Conservation (phyloP, 2,329 filamentous ascomycete genomes). For the Nemania diffusa region DNA sequence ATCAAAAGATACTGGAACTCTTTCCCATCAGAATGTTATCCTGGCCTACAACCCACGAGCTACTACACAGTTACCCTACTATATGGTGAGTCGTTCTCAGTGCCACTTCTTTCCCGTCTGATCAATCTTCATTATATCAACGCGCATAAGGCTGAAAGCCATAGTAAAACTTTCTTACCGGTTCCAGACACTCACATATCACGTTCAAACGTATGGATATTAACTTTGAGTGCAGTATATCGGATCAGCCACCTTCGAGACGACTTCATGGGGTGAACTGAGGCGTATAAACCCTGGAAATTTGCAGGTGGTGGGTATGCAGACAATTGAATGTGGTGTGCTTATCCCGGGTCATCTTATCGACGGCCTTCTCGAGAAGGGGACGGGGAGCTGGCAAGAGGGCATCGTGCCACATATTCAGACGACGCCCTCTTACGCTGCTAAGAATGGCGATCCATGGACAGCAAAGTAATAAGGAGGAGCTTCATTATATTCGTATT, state of each 20-base stretch:
- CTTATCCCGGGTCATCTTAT: slow-evolving; percentile 40
- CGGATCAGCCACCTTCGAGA: slow-evolving; percentile 44
- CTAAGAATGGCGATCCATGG: slow-evolving; percentile 38
- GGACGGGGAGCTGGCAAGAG: slow-evolving; percentile 39
- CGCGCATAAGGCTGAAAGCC: too few species aligned
- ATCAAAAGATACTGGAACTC: slow-evolving; percentile 42
- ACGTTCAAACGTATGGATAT: too few species aligned
- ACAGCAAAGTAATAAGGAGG: neutral
- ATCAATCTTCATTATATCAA: too few species aligned
- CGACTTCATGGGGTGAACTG: slow-evolving; percentile 42
- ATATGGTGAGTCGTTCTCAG: slow-evolving; percentile 11
- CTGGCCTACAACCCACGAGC: slow-evolving; percentile 36
- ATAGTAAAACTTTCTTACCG: too few species aligned
- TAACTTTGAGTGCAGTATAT: slow-evolving; percentile 28
- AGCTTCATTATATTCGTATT: too few species aligned
- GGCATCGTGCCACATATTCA: slow-evolving; percentile 41
- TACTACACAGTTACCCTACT: slow-evolving; percentile 33
- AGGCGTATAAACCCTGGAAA: slow-evolving; percentile 41
- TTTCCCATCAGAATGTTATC: slow-evolving; percentile 45
- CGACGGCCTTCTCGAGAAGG: slow-evolving; percentile 36
- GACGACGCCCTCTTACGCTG: slow-evolving; percentile 31
- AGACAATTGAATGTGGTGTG: slow-evolving; percentile 43
- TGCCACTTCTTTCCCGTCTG: too few species aligned
- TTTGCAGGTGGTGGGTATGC: too few species aligned
- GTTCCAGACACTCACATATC: too few species aligned